A percentile compares a stretch with the other conserved stretches of the same genome.
phyloP scores from a whole-genome alignment of 169 alveolate genomes.

The Plasmodium vinckei region DNA sequence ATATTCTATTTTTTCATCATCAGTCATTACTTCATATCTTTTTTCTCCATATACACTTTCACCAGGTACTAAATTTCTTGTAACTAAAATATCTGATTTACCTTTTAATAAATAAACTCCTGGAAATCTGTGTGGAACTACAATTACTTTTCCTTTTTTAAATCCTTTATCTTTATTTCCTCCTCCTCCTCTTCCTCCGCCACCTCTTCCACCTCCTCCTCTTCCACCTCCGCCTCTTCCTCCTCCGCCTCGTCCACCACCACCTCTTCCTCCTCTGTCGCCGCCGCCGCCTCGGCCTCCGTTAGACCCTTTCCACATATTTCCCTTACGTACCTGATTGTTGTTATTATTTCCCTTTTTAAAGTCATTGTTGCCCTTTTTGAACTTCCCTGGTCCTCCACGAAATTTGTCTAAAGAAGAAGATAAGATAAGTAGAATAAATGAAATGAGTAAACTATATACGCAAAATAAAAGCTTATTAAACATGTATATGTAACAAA shows the following conservation, averaged over 20 bases:
- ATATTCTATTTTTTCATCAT: slow-evolving; percentile 96
- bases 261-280: slow-evolving; percentile 59
- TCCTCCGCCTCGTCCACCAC: slow-evolving; percentile 85
- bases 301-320: slow-evolving; percentile 76
- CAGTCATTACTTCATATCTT: slow-evolving; percentile 93
- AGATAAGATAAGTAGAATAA: neutral
- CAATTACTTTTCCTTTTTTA: slow-evolving; percentile 92
- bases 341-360: slow-evolving; percentile 44
- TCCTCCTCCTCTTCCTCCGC: slow-evolving; percentile 81
- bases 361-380: slow-evolving; percentile 29
- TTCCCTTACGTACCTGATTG: slow-evolving; percentile 43
- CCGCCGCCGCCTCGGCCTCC: slow-evolving; percentile 84
- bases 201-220: slow-evolving; percentile 80
- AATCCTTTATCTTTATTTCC: slow-evolving; percentile 62
- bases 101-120: slow-evolving; percentile 98
- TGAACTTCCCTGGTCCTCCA: slow-evolving; percentile 65
- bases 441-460: neutral
- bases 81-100: slow-evolving; percentile 96
- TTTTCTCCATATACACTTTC: slow-evolving; percentile 99
- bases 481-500: neutral
- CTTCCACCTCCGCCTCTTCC: slow-evolving; percentile 89
- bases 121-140: slow-evolving; percentile 96
- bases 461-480: no score
- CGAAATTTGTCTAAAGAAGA: slow-evolving; percentile 52
- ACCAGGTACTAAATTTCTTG: slow-evolving; percentile 98